phyloP scores from a whole-genome alignment of 805 yeast species.

The Barnettozyma wickerhamii region DNA sequence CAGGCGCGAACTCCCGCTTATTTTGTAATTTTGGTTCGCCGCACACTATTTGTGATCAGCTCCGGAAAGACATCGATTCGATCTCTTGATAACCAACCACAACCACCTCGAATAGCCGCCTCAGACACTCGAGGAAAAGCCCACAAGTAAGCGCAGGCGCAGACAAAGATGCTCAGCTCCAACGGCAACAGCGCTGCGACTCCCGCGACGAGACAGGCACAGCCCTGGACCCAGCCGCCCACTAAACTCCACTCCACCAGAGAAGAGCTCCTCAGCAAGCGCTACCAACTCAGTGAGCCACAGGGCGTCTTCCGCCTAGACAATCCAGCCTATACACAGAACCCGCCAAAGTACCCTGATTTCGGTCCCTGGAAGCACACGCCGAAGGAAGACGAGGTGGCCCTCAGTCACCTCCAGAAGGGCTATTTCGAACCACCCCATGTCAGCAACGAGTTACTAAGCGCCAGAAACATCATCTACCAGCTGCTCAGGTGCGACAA shows the following conservation, averaged over 20 bases:
- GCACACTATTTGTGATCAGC: no score
- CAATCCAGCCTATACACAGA: slow-evolving; percentile 13
- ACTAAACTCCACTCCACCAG: slow-evolving; percentile 12
- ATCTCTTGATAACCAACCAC: no score
- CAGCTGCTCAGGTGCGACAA: slow-evolving; percentile 24
- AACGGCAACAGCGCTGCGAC: not conserved
- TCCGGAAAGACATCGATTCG: no score
- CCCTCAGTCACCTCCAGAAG: slow-evolving; percentile 56
- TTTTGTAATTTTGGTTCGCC: no score
- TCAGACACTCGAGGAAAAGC: no score
- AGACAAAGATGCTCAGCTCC: not conserved
- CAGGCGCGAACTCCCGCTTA: no score
- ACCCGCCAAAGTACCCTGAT: slow-evolving; percentile 52
- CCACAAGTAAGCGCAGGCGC: no score
- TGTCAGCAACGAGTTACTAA: slow-evolving; percentile 62
- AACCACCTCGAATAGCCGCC: no score
- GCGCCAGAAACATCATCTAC: slow-evolving; percentile 57
- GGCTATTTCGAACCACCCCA: slow-evolving; percentile 65
- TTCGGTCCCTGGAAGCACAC: slow-evolving; percentile 67
- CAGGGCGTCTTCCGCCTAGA: slow-evolving; percentile 30
- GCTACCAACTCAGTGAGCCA: slow-evolving; percentile 31
- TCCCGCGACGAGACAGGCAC: not conserved
- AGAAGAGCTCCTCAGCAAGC: slow-evolving; percentile 25
- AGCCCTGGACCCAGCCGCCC: not conserved
- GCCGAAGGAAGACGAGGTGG: slow-evolving; percentile 46